Percentiles rank a stretch among this genome's conserved stretches.
Evolutionary conservation across 1,139 yeast species (phyloP).

Genomic region (Geotrichum aggregatum): DNA sequence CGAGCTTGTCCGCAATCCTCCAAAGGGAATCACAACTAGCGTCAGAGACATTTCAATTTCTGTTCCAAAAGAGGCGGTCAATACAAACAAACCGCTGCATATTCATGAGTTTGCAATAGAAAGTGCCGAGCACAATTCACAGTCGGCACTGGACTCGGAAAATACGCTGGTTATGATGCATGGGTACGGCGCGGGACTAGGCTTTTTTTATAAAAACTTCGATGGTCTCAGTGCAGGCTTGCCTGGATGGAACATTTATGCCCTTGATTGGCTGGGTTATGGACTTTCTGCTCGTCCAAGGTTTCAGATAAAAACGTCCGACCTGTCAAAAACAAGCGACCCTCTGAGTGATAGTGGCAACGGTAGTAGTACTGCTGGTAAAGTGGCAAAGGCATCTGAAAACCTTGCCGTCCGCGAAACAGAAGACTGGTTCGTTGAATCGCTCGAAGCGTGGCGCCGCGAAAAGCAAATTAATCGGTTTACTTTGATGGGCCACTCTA

Average conservation of each 20-base stretch:
- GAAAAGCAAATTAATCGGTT: conserved; percentile 46
- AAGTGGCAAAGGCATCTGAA: too few relatives aligned
- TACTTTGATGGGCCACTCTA: conserved; percentile 77
- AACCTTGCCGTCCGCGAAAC: conserved; percentile 49
- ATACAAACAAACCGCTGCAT: conserved; percentile 45
- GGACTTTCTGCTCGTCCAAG: conserved; percentile 69
- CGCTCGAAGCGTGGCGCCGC: conserved; percentile 71
- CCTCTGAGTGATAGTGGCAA: too few relatives aligned
- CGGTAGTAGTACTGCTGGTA: too few relatives aligned
- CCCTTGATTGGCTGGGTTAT: conserved; percentile 74
- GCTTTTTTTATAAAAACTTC: conserved; percentile 73
- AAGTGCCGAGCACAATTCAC: conserved; percentile 26
- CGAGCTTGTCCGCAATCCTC: conserved; percentile 49
- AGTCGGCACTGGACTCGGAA: conserved; percentile 8
- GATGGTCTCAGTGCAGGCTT: conserved; percentile 41
- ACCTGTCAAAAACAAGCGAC: conserved; percentile 30
- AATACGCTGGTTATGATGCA: conserved; percentile 57
- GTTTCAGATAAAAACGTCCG: conserved; percentile 35
- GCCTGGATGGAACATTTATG: conserved; percentile 45
- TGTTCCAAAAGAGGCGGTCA: conserved; percentile 50
- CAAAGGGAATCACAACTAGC: neutral
- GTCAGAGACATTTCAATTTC: conserved; percentile 42
- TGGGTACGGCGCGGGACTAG: conserved; percentile 83
- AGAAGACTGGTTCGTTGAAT: conserved; percentile 70
- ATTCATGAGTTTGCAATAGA: conserved; percentile 51